Percentiles rank a stretch among this genome's conserved stretches.
Conservation (phyloP, 1,284 basidiomycete species). For the Rhizoctonia solani region DNA sequence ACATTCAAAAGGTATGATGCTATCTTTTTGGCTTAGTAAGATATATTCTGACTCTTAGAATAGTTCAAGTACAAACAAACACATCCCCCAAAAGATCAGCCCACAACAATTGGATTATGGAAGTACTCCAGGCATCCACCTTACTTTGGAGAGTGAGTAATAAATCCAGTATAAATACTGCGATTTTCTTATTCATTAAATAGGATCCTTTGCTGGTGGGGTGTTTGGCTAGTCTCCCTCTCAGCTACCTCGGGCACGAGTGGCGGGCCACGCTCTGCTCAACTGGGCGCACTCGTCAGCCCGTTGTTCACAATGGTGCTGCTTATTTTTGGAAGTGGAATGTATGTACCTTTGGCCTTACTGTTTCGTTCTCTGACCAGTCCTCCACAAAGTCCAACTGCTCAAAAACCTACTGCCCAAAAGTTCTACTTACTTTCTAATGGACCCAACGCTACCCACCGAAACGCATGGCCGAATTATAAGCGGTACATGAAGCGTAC, state of each 20-base stretch:
- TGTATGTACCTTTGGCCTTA: neutral
- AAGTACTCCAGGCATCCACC: slow-evolving; percentile 58
- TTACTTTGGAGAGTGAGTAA: slow-evolving; percentile 72
- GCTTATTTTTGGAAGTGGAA: slow-evolving; percentile 44
- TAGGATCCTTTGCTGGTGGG: slow-evolving; percentile 74
- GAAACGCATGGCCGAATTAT: slow-evolving; percentile 59
- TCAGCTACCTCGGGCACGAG: slow-evolving; percentile 58
- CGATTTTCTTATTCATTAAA: slow-evolving; percentile 1
- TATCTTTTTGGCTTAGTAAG: neutral
- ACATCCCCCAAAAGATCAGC: slow-evolving; percentile 58
- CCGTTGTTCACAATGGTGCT: slow-evolving; percentile 66
- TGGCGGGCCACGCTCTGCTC: slow-evolving; percentile 50
- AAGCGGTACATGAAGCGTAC: slow-evolving; percentile 62
- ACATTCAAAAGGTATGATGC: slow-evolving; percentile 62
- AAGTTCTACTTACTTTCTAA: slow-evolving; percentile 65
- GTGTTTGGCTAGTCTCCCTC: slow-evolving; percentile 66
- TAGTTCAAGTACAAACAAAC: slow-evolving; percentile 61
- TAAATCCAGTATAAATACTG: neutral
- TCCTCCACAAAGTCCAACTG: slow-evolving; percentile 57
- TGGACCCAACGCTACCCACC: slow-evolving; percentile 47
- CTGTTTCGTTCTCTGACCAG: slow-evolving; percentile 8
- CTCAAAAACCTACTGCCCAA: slow-evolving; percentile 71
- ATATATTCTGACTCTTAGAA: neutral
- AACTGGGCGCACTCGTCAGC: slow-evolving; percentile 62
- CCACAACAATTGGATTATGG: slow-evolving; percentile 52